Conservation (phyloP, 1,284 basidiomycete species). For the Stereum hirsutum region DNA sequence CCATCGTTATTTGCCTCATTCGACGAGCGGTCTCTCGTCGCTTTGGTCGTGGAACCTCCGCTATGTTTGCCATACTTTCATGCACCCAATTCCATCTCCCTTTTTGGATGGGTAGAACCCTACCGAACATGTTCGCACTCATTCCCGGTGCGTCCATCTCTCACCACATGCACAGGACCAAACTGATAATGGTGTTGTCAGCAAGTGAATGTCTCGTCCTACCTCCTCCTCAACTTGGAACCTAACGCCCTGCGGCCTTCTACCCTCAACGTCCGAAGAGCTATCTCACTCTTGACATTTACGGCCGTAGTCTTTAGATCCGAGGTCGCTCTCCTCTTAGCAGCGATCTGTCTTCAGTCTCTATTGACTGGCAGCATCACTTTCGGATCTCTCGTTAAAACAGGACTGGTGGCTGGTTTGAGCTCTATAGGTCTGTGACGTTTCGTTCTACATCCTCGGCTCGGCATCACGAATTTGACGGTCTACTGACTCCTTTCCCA, state of each 20-base stretch:
- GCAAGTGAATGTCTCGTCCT: slow-evolving; percentile 58
- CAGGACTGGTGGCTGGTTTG: slow-evolving; percentile 46
- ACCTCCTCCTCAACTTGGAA: slow-evolving; percentile 39
- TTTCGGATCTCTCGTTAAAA: slow-evolving; percentile 35
- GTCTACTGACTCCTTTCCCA: background rate
- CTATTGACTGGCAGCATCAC: slow-evolving; percentile 35
- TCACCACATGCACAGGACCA: background rate
- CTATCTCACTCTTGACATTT: slow-evolving; percentile 51
- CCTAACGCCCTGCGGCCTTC: slow-evolving; percentile 33
- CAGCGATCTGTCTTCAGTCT: slow-evolving; percentile 51
- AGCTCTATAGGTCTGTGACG: slow-evolving; percentile 45
- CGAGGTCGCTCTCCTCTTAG: slow-evolving; percentile 68
- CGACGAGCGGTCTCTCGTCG: slow-evolving; percentile 51
- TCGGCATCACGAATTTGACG: background rate
- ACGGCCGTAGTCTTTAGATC: slow-evolving; percentile 72
- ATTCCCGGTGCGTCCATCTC: slow-evolving; percentile 45
- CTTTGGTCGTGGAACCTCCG: slow-evolving; percentile 50
- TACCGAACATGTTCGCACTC: slow-evolving; percentile 92
- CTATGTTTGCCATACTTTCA: slow-evolving; percentile 61
- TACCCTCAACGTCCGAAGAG: slow-evolving; percentile 21
- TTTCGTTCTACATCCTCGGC: background rate
- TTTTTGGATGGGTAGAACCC: slow-evolving; percentile 88
- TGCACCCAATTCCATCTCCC: slow-evolving; percentile 85
- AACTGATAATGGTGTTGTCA: background rate
- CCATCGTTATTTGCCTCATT: slow-evolving; percentile 55